Evolutionary conservation across 805 yeast species (phyloP).

Genomic region (Jamesozyma hellenica): DNA sequence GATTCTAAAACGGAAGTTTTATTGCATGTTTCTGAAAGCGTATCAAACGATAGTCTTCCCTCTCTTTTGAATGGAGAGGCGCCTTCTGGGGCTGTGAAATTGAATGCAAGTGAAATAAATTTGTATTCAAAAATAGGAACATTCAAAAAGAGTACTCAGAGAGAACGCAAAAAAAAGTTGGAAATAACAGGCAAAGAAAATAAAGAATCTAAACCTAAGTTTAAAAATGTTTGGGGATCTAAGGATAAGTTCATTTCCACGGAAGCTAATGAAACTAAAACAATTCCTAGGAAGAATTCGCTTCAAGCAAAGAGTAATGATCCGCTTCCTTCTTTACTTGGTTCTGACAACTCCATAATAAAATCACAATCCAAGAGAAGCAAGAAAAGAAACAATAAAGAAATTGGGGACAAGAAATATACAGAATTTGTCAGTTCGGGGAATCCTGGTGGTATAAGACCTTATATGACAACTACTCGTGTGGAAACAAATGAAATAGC

Average conservation of each 20-base stretch:
- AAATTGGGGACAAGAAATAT: background rate
- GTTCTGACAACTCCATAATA: background rate
- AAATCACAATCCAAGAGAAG: constrained; percentile 3
- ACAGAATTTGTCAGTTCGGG: constrained; percentile 19
- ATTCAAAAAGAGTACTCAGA: constrained; percentile 24
- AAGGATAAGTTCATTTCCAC: background rate
- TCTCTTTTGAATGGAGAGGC: background rate
- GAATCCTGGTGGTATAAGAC: constrained; percentile 12
- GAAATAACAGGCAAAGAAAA: background rate
- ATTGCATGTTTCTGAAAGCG: constrained; percentile 8
- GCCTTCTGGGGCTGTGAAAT: background rate
- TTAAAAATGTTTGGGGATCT: constrained; percentile 22
- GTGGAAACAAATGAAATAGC: constrained; percentile 7
- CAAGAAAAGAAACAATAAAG: background rate
- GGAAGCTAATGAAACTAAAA: background rate
- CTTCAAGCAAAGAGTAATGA: constrained; percentile 1
- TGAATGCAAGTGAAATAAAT: background rate
- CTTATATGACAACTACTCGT: constrained; percentile 9
- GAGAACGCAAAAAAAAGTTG: constrained; percentile 16
- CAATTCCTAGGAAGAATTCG: background rate
- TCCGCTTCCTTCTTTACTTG: constrained; percentile 18
- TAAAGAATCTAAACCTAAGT: background rate
- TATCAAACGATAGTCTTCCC: background rate
- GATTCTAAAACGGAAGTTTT: constrained; percentile 9
- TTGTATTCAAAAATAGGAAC: constrained; percentile 10